Evolutionary conservation across 2,329 filamentous ascomycete genomes (phyloP), one percentile per base, ranked within the genome.

Genomic region (Basipetospora chlamydospora): DNA sequence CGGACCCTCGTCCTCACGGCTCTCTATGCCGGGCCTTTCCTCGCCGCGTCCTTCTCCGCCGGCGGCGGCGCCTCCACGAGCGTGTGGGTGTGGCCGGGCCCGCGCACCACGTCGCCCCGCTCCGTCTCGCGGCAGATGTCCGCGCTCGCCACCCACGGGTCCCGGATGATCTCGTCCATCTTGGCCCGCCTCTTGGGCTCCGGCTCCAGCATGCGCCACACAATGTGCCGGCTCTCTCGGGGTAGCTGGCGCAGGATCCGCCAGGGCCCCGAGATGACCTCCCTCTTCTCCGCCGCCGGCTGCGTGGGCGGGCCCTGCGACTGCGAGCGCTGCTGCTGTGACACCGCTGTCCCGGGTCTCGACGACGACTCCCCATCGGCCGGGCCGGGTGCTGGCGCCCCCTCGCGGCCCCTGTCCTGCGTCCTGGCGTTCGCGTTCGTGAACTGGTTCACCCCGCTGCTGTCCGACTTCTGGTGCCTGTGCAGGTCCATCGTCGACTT

Each of bases 191-290:
- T 79, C 51, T 74, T 80, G 0, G 87, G 85, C 48, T 94, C 76
- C 35, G 95, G 68, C 49, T 90, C 85, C 25, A 98, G 70, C 90
- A 98, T 98, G 39, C 82, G 72, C 30, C 84, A 79, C 38, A 98
- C 80, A 43, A 98, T 86, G 52, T 88, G 79, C 35, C 90, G 70
- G 44, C 80, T 92, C 58, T 96, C 90, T 41, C 88, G 70, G 1
- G 90, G 90, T 8, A 98, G 65, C 25, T 96, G 64, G 28, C 90
- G 75, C 21, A 98, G 63, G 29, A 98, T 71, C 32, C 90, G 73
- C 81, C 88, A 93, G 2, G 90, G 90, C 0, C 90, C 90, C 49
- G 86, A 84, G 47, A 98, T 92, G 0, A 85, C 73, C 52, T 87
- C 80, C 49, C 76, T 80, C 50, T 72, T 76, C 23, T 74, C 70